A percentile compares a stretch with the other conserved stretches of the same genome.
Evolutionary conservation across 2,329 filamentous ascomycete genomes (phyloP).

Genomic region (Sporothrix pallida): DNA sequence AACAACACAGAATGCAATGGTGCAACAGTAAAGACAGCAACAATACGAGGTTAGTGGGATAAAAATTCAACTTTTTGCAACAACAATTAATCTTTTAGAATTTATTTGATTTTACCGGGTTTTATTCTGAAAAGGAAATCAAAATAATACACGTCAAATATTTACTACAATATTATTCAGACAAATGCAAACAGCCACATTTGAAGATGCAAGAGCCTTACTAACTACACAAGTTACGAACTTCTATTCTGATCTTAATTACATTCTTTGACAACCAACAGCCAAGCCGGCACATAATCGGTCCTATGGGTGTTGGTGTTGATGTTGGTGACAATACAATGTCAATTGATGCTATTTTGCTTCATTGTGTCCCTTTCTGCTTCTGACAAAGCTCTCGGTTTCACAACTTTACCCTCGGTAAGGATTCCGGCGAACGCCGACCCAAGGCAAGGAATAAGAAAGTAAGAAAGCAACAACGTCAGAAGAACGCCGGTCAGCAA

Average conservation of each 20-base stretch:
- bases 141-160: not conserved
- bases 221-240: not conserved
- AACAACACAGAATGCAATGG: too few species aligned
- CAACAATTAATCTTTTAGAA: too few species aligned
- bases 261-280: not conserved
- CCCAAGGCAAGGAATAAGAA: not conserved
- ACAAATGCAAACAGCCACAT: not conserved
- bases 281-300: not conserved
- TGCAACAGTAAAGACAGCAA: too few species aligned
- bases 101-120: too few species aligned
- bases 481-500: not conserved
- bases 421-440: conserved; percentile 7
- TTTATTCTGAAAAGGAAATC: too few species aligned
- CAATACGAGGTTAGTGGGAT: too few species aligned
- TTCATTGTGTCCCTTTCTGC: not conserved
- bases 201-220: not conserved
- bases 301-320: not conserved
- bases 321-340: not conserved
- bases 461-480: too few species aligned
- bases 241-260: not conserved
- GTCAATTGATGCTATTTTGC: not conserved
- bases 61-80: not conserved
- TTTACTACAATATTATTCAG: not conserved
- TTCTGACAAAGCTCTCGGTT: not conserved
- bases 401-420: not conserved